Evolutionary conservation across 2,329 filamentous ascomycete genomes (phyloP).

Genomic region (Tolypocladium ovalisporum): DNA sequence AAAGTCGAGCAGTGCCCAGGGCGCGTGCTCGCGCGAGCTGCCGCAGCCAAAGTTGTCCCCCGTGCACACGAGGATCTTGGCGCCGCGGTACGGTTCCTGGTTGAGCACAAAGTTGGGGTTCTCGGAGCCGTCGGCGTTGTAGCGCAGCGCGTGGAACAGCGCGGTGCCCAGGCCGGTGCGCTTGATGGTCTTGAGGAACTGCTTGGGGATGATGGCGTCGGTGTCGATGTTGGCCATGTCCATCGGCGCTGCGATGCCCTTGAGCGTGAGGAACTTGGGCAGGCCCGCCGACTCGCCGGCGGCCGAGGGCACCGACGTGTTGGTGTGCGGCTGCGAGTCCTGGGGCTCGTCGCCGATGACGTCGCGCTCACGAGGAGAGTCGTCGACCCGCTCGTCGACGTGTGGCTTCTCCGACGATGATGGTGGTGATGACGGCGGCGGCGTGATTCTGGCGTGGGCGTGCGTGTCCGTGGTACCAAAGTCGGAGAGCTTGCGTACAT

Average conservation of each 20-base stretch:
- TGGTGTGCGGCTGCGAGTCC: slow-evolving; percentile 55
- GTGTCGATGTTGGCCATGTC: slow-evolving; percentile 90
- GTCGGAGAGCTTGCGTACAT: slow-evolving; percentile 70
- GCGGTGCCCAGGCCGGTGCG: slow-evolving; percentile 83
- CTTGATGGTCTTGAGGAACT: slow-evolving; percentile 99
- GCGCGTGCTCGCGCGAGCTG: slow-evolving; percentile 85
- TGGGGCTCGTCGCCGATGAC: slow-evolving; percentile 46
- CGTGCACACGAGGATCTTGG: slow-evolving; percentile 86
- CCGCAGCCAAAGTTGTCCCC: slow-evolving; percentile 95
- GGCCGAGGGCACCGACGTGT: slow-evolving; percentile 36
- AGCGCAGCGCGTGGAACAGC: slow-evolving; percentile 79
- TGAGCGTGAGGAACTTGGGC: slow-evolving; percentile 72
- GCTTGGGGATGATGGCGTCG: slow-evolving; percentile 98
- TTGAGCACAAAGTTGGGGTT: slow-evolving; percentile 83
- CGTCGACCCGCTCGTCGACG: slow-evolving; percentile 40
- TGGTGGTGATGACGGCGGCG: slow-evolving; percentile 6
- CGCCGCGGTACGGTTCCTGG: slow-evolving; percentile 68
- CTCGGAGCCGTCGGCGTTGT: slow-evolving; percentile 60
- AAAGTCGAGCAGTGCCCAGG: slow-evolving; percentile 94
- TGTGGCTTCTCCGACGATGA: slow-evolving; percentile 28
- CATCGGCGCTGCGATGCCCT: slow-evolving; percentile 79
- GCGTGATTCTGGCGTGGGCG: slow-evolving; percentile 42
- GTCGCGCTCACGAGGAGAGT: slow-evolving; percentile 42
- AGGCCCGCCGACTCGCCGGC: slow-evolving; percentile 48
- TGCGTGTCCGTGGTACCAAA: slow-evolving; percentile 47